These are phyloP conservation scores for Epichloe scottii DNA, from an alignment of 2,329 filamentous ascomycete species.

Conservation along the genomic window DNA sequence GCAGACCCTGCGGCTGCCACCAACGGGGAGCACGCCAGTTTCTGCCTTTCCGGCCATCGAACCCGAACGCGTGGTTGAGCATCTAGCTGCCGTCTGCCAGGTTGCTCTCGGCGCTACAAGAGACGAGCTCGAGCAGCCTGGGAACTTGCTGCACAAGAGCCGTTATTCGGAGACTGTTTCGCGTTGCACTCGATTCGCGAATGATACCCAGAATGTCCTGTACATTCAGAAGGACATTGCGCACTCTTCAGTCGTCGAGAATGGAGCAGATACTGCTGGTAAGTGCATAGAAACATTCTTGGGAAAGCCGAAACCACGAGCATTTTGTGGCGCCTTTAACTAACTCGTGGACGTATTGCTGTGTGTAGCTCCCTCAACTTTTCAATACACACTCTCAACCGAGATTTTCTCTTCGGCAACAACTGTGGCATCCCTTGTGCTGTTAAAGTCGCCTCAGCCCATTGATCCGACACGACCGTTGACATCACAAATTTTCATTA, in stretches of 20 bases:
- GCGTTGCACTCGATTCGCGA: conserved; percentile 78
- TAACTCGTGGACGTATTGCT: conserved; percentile 3
- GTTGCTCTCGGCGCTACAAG: conserved; percentile 63
- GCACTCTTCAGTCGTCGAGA: conserved; percentile 37
- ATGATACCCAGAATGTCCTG: conserved; percentile 73
- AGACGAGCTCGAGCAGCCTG: conserved; percentile 66
- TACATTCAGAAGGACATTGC: conserved; percentile 80
- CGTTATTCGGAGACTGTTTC: conserved; percentile 69
- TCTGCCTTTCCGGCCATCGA: conserved; percentile 47
- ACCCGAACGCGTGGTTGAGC: conserved; percentile 56
- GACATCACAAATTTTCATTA: conserved; percentile 79
- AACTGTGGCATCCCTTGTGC: conserved; percentile 75
- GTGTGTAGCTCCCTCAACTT: conserved; percentile 33
- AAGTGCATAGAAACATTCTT: conserved; percentile 11
- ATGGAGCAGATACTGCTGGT: conserved; percentile 35
- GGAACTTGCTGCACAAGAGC: conserved; percentile 67
- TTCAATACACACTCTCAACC: conserved; percentile 67
- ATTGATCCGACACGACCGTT: conserved; percentile 77
- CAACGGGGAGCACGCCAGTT: conserved; percentile 24
- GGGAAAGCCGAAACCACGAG: neutral
- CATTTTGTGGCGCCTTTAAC: neutral
- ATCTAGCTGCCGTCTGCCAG: conserved; percentile 57
- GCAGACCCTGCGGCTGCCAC: conserved; percentile 30
- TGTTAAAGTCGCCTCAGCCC: conserved; percentile 80
- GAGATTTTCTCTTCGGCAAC: conserved; percentile 70